phyloP scores from a whole-genome alignment of 257 asterid genomes.

The Apocynum venetum region DNA sequence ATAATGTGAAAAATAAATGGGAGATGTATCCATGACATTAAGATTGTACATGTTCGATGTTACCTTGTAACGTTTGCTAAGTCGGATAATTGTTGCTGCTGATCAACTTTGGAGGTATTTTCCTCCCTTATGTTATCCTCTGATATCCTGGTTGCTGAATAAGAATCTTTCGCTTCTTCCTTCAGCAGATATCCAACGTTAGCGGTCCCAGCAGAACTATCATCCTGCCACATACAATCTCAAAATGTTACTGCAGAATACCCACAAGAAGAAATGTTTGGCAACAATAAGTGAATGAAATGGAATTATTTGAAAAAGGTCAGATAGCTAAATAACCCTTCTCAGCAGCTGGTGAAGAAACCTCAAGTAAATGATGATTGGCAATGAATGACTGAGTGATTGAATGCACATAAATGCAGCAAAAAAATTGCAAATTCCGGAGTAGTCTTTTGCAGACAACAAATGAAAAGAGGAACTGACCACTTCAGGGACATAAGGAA shows the following conservation, averaged over 20 bases:
- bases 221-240: slow-evolving; percentile 9
- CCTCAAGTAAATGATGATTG: not conserved
- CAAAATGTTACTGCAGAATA: not conserved
- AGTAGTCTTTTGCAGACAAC: not conserved
- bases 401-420: not conserved
- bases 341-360: no score
- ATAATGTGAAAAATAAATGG: not conserved
- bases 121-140: slow-evolving; percentile 25
- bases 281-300: not conserved
- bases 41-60: slow-evolving; percentile 1
- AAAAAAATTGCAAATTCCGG: not conserved
- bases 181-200: not conserved
- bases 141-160: slow-evolving; percentile 20
- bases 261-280: not conserved
- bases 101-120: slow-evolving; percentile 23
- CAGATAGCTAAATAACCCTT: not conserved
- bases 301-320: not conserved
- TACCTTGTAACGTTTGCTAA: slow-evolving; percentile 41
- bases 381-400: not conserved
- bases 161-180: slow-evolving; percentile 1
- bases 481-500: not conserved
- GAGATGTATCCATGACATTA: not conserved
- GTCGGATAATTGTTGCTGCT: slow-evolving; percentile 32
- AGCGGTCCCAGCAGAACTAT: not conserved
- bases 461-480: not conserved